phyloP scores from a whole-genome alignment of 768 basidiomycete genomes.

The Brasilioporus rufonigricans region DNA sequence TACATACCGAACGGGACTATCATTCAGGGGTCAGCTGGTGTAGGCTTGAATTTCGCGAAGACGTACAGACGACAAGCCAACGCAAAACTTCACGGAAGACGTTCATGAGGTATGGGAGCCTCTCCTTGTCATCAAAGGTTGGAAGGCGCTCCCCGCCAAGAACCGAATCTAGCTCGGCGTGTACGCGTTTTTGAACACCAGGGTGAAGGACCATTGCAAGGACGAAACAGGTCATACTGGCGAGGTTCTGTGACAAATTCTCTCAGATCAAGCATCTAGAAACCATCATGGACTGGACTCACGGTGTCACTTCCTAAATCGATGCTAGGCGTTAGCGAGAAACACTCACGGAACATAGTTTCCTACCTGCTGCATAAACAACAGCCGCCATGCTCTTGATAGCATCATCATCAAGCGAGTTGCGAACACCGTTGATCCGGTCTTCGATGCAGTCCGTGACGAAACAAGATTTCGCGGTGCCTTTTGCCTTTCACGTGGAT shows the following conservation, averaged over 20 bases:
- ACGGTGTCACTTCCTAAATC: constrained; percentile 4
- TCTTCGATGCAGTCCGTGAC: constrained; percentile 5
- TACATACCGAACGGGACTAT: constrained; percentile 4
- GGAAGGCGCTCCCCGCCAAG: constrained; percentile 1
- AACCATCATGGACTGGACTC: not conserved
- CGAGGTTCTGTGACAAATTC: not conserved
- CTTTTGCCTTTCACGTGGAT: not conserved
- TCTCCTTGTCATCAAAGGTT: constrained; percentile 3
- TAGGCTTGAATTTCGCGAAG: not conserved
- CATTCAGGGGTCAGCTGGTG: not conserved
- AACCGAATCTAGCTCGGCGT: not conserved
- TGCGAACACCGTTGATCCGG: not conserved
- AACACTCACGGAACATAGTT: too few species aligned
- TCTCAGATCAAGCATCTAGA: not conserved
- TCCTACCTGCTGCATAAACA: constrained; percentile 3
- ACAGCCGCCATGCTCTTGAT: constrained; percentile 7
- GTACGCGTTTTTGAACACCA: not conserved
- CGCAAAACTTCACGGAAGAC: constrained; percentile 2
- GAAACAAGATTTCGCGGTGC: constrained; percentile 1
- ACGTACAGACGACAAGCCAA: constrained; percentile 5
- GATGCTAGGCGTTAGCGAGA: not conserved
- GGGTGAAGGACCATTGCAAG: constrained; percentile 3
- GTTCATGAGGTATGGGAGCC: constrained; percentile 3
- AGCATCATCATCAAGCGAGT: not conserved
- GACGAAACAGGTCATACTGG: constrained; percentile 1